Evolutionary conservation across 2,329 filamentous ascomycete species (phyloP), one percentile per base, ranked within the genome.

Genomic region (Fusarium subtropicale): DNA sequence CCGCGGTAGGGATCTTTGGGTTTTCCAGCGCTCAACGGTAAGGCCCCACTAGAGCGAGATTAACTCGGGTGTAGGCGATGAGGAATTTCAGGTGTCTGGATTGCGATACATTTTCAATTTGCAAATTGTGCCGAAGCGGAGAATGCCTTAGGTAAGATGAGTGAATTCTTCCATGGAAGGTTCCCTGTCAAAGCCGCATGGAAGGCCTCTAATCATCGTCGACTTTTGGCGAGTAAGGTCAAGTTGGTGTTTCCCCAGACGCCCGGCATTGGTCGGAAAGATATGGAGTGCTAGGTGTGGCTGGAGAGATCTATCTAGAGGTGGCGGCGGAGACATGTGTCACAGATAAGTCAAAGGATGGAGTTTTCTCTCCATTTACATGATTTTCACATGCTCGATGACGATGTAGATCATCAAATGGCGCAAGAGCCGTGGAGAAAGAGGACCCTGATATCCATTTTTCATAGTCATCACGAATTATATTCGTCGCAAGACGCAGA

Each of bases 161-260:
- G 44, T 47, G 42, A 47, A 46, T 24, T 28, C 16, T 69, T 56
- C 51, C 65, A 61, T 57, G 65, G 66, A 69, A 68, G 47, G 24
- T 68, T 66, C 65, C 65, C 55, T 66, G 66, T 60, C 50, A 60
- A 48, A 48, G 24, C 20, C 24, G 53, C 28, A 56, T 51, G 47
- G 52, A 57, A 61, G 52, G 39, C 39, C 48, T 54, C 31, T 55
- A 47, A 45, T 60, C 34, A 39, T 44, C 52, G 38, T 47, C 60
- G n/a, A 39, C n/a, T 39, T 55, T 66, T 33, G 46, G 54, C 56
- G 56, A 54, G 66, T 62, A 55, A 62, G 36, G 47, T 55, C 3
- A 26, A 64, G 22, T 58, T 64, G 51, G 38, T 55, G 45, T 51
- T 69, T 69, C 66, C 66, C 66, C 66, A 66, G 66, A 69, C 42